phyloP scores from a whole-genome alignment of 129 eudicot species.

The Escallonia herrerae region DNA sequence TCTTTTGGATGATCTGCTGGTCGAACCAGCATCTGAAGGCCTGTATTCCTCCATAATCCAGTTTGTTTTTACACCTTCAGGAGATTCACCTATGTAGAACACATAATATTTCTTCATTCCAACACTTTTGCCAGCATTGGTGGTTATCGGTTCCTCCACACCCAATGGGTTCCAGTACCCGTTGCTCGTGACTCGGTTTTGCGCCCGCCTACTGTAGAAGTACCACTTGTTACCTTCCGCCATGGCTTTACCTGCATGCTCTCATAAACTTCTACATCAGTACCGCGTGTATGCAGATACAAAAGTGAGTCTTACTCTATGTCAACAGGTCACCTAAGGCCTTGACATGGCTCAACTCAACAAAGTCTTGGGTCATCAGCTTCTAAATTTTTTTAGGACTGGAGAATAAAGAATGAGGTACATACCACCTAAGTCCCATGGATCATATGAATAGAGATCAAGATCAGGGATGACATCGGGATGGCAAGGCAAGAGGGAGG shows the following conservation, averaged over 20 bases:
- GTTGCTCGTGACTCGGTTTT: slow-evolving; percentile 42
- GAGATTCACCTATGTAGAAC: slow-evolving; percentile 63
- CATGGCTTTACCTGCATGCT: slow-evolving; percentile 69
- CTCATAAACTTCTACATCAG: not conserved
- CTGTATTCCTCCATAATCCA: slow-evolving; percentile 94
- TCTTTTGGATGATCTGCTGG: slow-evolving; percentile 44
- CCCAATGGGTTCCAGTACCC: slow-evolving; percentile 82
- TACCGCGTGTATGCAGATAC: not conserved
- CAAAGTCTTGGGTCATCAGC: no score
- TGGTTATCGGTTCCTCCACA: slow-evolving; percentile 56
- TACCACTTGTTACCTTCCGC: slow-evolving; percentile 84
- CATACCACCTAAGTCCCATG: slow-evolving; percentile 90
- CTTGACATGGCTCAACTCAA: no score
- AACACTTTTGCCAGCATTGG: slow-evolving; percentile 37
- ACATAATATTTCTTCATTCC: slow-evolving; percentile 70
- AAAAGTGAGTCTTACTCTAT: not conserved
- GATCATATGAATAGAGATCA: slow-evolving; percentile 77
- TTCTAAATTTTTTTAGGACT: no score
- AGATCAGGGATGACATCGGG: slow-evolving; percentile 92
- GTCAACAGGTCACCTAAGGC: no score
- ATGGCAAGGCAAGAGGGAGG: slow-evolving; percentile 69
- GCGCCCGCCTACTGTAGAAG: slow-evolving; percentile 72
- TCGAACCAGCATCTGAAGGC: slow-evolving; percentile 38
- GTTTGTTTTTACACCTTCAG: slow-evolving; percentile 60
- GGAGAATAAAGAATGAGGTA: not conserved